These are phyloP conservation scores for Yamadazyma conglobata DNA, from an alignment of 1,139 yeast genomes.

Conservation along the genomic window DNA sequence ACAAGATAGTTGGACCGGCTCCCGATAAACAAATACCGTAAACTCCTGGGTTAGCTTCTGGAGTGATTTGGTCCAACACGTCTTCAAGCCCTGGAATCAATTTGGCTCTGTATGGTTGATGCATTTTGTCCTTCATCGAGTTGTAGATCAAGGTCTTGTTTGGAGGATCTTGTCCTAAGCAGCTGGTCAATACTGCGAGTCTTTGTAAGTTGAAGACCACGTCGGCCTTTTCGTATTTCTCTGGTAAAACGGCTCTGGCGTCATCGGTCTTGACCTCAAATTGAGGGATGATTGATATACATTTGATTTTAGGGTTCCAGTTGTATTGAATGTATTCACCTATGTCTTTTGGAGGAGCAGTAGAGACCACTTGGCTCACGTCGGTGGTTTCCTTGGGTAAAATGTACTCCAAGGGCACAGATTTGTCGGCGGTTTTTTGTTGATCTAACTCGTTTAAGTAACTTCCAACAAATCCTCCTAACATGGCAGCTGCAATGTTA, in stretches of 20 bases:
- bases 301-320: constrained; percentile 79
- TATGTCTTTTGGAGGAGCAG: constrained; percentile 72
- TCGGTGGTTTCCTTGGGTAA: constrained; percentile 77
- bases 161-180: constrained; percentile 80
- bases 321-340: constrained; percentile 87
- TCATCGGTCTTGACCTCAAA: constrained; percentile 93
- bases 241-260: constrained; percentile 85
- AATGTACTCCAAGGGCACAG: constrained; percentile 80
- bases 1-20: constrained; percentile 96
- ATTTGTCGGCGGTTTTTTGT: constrained; percentile 67
- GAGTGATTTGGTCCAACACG: constrained; percentile 77
- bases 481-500: constrained; percentile 97
- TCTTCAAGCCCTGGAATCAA: constrained; percentile 88
- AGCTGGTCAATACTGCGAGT: constrained; percentile 54
- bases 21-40: constrained; percentile 95
- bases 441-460: constrained; percentile 77
- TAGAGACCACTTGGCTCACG: constrained; percentile 25
- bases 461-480: constrained; percentile 97
- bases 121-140: constrained; percentile 95
- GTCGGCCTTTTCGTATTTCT: constrained; percentile 73
- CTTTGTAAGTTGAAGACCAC: constrained; percentile 77
- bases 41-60: constrained; percentile 76
- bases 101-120: constrained; percentile 90
- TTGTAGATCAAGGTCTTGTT: constrained; percentile 79
- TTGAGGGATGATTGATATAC: constrained; percentile 87